phyloP scores from a whole-genome alignment of 257 asterid species.

The Cynanchum wilfordii region DNA sequence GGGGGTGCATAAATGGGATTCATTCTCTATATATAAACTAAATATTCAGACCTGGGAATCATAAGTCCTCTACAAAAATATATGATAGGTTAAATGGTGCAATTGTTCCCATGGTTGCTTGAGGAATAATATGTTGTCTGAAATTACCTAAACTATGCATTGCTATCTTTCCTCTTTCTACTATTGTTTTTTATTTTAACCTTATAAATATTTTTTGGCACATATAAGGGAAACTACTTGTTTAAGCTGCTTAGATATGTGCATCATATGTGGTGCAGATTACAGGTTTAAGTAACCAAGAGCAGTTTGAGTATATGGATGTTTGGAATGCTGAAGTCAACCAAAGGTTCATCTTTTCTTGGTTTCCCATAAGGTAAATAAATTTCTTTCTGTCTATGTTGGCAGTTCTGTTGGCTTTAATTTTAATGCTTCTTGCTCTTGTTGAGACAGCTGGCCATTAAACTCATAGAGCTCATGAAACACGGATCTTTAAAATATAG shows the following conservation, averaged over 20 bases:
- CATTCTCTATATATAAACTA: background rate
- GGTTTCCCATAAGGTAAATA: background rate
- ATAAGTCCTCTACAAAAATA: too few relatives aligned
- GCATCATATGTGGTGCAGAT: background rate
- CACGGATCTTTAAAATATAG: background rate
- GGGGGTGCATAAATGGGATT: background rate
- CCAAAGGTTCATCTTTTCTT: background rate
- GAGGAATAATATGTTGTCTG: background rate
- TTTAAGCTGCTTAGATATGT: background rate
- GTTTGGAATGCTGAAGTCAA: background rate
- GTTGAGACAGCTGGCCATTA: background rate
- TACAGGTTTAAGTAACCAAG: conserved; percentile 1
- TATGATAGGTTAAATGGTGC: too few relatives aligned
- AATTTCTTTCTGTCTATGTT: background rate
- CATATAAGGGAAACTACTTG: background rate
- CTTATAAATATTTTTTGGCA: background rate
- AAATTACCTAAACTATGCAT: background rate
- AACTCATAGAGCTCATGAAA: background rate
- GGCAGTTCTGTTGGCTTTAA: background rate
- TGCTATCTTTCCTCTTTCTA: background rate
- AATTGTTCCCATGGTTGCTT: too few relatives aligned
- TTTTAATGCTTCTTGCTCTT: background rate
- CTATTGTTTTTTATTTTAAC: background rate
- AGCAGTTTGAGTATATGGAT: background rate
- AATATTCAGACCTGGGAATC: background rate